phyloP scores from a whole-genome alignment of 1,284 basidiomycete species.

The Anthracocystis panici-leucophaei region DNA sequence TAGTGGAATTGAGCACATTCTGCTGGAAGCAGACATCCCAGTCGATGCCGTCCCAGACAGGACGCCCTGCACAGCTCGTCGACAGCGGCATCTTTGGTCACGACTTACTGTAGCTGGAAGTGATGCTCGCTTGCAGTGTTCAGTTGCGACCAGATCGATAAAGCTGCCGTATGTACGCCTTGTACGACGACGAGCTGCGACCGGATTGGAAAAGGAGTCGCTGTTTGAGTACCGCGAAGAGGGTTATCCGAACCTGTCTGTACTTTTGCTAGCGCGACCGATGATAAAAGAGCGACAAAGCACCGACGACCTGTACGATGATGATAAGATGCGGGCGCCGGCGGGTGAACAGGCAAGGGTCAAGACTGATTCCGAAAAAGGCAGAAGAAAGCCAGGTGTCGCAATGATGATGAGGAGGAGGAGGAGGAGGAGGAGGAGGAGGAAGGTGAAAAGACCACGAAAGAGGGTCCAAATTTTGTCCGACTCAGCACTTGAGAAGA shows the following conservation, averaged over 20 bases:
- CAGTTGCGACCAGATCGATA: not conserved
- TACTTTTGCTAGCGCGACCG: not conserved
- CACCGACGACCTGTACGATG: constrained; percentile 37
- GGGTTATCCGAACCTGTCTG: constrained; percentile 1
- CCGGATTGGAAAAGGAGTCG: not conserved
- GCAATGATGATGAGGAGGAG: not conserved
- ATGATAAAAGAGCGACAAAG: constrained; percentile 19
- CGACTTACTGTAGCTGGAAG: too few relatives aligned
- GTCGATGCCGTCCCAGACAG: constrained; percentile 46
- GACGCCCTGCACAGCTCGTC: constrained; percentile 31
- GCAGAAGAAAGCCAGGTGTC: not conserved
- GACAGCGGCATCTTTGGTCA: constrained; percentile 14
- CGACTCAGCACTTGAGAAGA: constrained; percentile 1
- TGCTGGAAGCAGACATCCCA: constrained; percentile 52
- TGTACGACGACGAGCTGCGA: too few relatives aligned
- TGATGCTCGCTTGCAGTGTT: too few relatives aligned
- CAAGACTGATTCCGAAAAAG: not conserved
- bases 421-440: not conserved
- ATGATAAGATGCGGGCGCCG: constrained; percentile 22
- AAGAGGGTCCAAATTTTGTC: constrained; percentile 3
- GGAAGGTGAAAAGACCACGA: not conserved
- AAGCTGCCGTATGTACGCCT: too few relatives aligned
- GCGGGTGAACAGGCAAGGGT: not conserved
- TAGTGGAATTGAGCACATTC: constrained; percentile 42
- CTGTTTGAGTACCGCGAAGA: not conserved